phyloP scores from a whole-genome alignment of 768 basidiomycete species.

The Russula sp. region DNA sequence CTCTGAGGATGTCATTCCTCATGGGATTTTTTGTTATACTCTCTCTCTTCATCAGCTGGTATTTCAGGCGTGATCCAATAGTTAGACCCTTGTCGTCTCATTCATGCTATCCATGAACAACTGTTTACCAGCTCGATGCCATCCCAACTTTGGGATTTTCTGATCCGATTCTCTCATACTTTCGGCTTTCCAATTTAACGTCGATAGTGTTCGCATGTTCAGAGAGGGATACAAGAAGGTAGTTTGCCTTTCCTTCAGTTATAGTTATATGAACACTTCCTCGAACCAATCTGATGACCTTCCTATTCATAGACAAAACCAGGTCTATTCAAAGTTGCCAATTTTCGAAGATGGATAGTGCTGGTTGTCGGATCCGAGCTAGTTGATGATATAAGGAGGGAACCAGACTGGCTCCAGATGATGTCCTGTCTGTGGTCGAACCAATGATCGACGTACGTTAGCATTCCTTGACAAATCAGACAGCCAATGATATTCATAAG shows the following conservation, averaged over 20 bases:
- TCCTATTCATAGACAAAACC: no score
- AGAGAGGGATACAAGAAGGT: background rate
- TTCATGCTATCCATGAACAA: background rate
- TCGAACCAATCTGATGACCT: no score
- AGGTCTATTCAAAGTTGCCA: no score
- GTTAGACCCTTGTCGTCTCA: background rate
- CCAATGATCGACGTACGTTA: no score
- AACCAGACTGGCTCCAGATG: background rate
- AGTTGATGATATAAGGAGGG: no score
- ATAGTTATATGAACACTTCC: background rate
- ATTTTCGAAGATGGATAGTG: no score
- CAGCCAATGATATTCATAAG: background rate
- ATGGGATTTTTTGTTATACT: background rate
- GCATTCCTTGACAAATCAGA: background rate
- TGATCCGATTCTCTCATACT: conserved; percentile 34
- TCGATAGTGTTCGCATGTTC: background rate
- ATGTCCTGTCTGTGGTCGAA: no score
- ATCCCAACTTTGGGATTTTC: conserved; percentile 8
- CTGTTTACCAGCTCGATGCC: background rate
- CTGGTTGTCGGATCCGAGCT: no score
- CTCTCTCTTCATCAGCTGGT: background rate
- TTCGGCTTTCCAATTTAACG: background rate
- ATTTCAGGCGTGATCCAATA: background rate
- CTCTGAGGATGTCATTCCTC: background rate
- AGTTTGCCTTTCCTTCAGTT: no score